Conservation (phyloP, 129 eudicot genomes). For the Helianthus annuus region HanXRQr2.0-SUNRISE NC_035437.2:53853446-53853945, state of each 20-base stretch:
- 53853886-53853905: not conserved
- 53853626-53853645: not conserved
- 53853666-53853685: not conserved
- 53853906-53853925: constrained; percentile 19
- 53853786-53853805: not conserved
- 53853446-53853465: too few species aligned
- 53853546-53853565: too few species aligned
- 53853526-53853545: too few species aligned
- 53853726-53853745: not conserved
- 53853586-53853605: too few species aligned
- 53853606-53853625: too few species aligned
- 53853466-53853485: too few species aligned
- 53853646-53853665: not conserved
- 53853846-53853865: not conserved
- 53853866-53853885: not conserved
- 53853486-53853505: too few species aligned
- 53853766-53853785: not conserved
- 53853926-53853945: not conserved
- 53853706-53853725: not conserved
- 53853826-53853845: not conserved
- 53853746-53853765: not conserved
- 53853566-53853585: too few species aligned
- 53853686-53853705: not conserved
- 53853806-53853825: too few species aligned
- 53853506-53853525: too few species aligned